Conservation (phyloP, 2,329 filamentous ascomycete genomes). For the Ceratocystis alfenasii region DNA sequence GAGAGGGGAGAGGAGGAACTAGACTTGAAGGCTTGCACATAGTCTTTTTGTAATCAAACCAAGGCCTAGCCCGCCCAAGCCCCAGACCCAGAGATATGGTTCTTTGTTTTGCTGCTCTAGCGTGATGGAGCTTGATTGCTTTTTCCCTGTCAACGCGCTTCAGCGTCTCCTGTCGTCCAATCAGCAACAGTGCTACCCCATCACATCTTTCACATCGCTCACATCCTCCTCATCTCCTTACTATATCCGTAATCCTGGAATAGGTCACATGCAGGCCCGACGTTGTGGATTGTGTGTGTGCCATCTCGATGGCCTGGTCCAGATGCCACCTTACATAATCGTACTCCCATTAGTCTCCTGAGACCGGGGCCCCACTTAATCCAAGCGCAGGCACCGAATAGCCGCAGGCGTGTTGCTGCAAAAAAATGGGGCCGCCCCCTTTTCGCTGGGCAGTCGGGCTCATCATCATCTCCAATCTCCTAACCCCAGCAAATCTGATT, state of each 20-base stretch:
- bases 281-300: not conserved
- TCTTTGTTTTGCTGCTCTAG: not conserved
- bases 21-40: not conserved
- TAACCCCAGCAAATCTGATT: not conserved
- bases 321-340: too few relatives aligned
- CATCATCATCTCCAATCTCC: constrained; percentile 1
- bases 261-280: not conserved
- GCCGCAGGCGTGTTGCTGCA: not conserved
- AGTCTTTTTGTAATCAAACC: not conserved
- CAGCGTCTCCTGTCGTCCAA: not conserved
- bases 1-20: not conserved
- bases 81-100: not conserved
- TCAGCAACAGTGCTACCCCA: not conserved
- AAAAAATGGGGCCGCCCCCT: constrained; percentile 1
- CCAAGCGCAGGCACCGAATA: not conserved
- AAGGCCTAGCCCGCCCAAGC: not conserved
- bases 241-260: not conserved
- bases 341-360: not conserved
- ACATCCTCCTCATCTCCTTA: not conserved
- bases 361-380: not conserved
- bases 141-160: not conserved
- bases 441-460: not conserved
- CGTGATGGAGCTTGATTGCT: not conserved
- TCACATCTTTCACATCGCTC: not conserved
- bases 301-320: too few relatives aligned